Conservation (phyloP, 306 rosid species). For the Coriaria nepalensis region DNA sequence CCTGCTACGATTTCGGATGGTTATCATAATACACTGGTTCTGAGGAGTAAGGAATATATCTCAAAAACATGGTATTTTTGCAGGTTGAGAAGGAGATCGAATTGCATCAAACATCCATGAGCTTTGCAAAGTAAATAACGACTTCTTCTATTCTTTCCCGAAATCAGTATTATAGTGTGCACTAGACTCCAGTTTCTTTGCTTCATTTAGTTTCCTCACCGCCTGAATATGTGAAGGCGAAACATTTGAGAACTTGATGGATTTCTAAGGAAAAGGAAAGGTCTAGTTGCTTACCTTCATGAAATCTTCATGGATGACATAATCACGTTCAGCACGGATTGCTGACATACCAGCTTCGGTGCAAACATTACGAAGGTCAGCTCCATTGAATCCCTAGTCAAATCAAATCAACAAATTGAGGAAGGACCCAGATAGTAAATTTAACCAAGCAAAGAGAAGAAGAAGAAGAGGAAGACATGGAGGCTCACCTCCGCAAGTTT, state of each 20-base stretch:
- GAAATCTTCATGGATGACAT: slow-evolving; percentile 92
- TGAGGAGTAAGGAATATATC: no score
- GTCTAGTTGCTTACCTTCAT: slow-evolving; percentile 52
- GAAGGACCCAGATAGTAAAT: background rate
- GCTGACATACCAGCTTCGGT: slow-evolving; percentile 99
- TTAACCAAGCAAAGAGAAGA: background rate
- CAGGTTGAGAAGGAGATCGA: no score
- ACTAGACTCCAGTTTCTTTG: slow-evolving; percentile 75
- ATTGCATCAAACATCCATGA: background rate
- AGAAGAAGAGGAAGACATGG: background rate
- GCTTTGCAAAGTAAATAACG: background rate
- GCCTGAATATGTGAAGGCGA: slow-evolving; percentile 37
- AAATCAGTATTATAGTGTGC: slow-evolving; percentile 76
- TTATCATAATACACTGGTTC: no score
- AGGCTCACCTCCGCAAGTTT: slow-evolving; percentile 84
- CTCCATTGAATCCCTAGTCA: slow-evolving; percentile 83
- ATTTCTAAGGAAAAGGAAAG: background rate
- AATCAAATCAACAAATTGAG: slow-evolving; percentile 4
- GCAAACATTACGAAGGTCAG: slow-evolving; percentile 92
- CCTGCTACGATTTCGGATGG: no score
- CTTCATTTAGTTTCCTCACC: slow-evolving; percentile 53
- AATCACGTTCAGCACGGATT: slow-evolving; percentile 92
- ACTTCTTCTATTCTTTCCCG: slow-evolving; percentile 44
- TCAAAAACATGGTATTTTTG: no score
- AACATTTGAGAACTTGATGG: background rate